phyloP scores from a whole-genome alignment of 352 stramenopile genomes.

The Achlya hypogyna region DNA sequence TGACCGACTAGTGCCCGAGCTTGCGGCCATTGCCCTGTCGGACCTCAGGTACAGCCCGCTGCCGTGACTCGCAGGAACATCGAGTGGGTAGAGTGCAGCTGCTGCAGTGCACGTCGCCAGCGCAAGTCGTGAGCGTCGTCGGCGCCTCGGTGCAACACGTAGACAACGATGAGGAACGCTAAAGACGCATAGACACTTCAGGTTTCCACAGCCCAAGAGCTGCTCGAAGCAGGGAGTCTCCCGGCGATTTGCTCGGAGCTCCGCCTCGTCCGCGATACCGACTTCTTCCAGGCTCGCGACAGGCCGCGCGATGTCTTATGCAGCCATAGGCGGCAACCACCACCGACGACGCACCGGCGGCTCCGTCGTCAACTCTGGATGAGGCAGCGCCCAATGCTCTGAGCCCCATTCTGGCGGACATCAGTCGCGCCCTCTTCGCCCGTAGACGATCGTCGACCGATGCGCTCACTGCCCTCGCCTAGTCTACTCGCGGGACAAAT shows the following conservation, averaged over 20 bases:
- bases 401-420: neutral
- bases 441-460: neutral
- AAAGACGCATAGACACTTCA: neutral
- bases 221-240: neutral
- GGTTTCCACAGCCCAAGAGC: neutral
- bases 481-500: neutral
- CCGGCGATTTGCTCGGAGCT: neutral
- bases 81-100: neutral
- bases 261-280: neutral
- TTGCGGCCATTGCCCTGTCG: neutral
- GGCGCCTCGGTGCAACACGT: neutral
- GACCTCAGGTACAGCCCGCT: neutral
- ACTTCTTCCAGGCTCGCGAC: neutral
- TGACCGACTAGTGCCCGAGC: slow-evolving; percentile 13
- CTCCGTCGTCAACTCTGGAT: neutral
- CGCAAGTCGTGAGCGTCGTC: neutral
- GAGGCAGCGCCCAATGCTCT: neutral
- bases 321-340: neutral
- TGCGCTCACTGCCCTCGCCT: neutral
- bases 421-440: neutral
- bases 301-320: neutral
- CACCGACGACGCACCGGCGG: neutral
- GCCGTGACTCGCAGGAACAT: neutral
- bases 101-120: neutral
- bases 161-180: neutral